Evolutionary conservation across 2,329 filamentous ascomycete species (phyloP).

Genomic region (Epicoccum nigrum): DNA sequence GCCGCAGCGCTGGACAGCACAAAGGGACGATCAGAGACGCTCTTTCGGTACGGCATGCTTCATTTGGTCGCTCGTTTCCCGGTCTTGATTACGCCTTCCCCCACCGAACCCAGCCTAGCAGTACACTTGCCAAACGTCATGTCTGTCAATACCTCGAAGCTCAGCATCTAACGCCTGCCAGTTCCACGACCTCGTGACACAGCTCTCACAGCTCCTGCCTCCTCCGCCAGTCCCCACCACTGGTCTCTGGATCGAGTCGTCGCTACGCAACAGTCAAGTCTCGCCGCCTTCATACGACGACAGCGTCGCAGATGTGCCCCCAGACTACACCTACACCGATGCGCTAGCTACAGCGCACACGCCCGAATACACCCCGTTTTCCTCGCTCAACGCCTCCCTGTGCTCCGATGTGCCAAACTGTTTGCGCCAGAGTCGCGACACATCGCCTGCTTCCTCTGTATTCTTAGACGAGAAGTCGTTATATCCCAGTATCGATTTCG

Average conservation of each 20-base stretch:
- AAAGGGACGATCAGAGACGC: conserved; percentile 22
- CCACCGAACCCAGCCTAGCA: conserved; percentile 15
- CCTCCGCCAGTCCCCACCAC: conserved; percentile 26
- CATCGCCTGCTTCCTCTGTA: conserved; percentile 36
- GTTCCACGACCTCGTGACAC: conserved; percentile 33
- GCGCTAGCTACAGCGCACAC: conserved; percentile 48
- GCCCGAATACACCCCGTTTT: conserved; percentile 39
- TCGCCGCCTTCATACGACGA: conserved; percentile 54
- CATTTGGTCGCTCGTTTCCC: conserved; percentile 28
- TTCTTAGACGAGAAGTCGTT: conserved; percentile 41
- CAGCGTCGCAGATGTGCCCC: conserved; percentile 50
- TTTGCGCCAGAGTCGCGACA: conserved; percentile 37
- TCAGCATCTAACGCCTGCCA: conserved; percentile 33
- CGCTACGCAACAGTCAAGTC: conserved; percentile 21
- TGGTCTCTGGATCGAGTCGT: conserved; percentile 34
- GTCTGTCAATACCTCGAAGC: conserved; percentile 5
- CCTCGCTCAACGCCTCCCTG: conserved; percentile 40
- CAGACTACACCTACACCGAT: conserved; percentile 53
- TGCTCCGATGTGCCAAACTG: conserved; percentile 39
- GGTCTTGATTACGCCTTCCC: conserved; percentile 25
- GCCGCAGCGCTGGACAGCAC: conserved; percentile 27
- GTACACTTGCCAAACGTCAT: conserved; percentile 11
- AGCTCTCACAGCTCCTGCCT: conserved; percentile 23
- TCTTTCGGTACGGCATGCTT: conserved; percentile 43
- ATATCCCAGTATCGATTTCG: conserved; percentile 62